Base-by-base conservation (phyloP, 257 asterid genomes). In the Rehmannia glutinosa region DNA sequence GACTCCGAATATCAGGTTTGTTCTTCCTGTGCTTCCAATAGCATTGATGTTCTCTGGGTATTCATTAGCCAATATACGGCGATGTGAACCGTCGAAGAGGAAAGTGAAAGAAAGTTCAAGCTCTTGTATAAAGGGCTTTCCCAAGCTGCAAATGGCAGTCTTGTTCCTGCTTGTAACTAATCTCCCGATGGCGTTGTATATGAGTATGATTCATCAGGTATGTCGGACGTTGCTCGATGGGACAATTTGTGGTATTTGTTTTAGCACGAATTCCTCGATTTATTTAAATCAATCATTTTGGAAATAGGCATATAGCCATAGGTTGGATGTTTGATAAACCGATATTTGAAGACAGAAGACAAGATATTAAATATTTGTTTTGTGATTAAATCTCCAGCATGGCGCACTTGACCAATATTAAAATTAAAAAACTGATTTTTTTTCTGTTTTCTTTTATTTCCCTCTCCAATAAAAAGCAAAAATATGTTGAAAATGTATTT, bases 151-250 rank as follows among this genome's bases (percentile, higher is more conserved):
- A 56, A 21, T 81, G 66, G 82, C 86, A 9, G 66, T 86, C 25
- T 12, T 76, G 25, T 84, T 94, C 78, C 81, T 94, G 58, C 83
- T 89, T 9, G 69, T 76, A 10, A 94, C 96, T 73, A 94, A 94
- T 81, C 51, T 94, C 46, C 99, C 97, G 16, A 85, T 91, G 98
- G 96, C 98, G 4, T 74, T 94, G 30, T 94, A 91, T 65, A 94
- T 88, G 98, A 88, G 95, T 68, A 67, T 81, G 90, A 82, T 88
- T 78, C 99, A 94, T 84, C 99, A 91, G 99, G 99, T 88, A 83
- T 41, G n/a, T n/a, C 15, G 21, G n/a, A 12, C 12, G 30, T 15
- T 45, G 27, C 43, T 42, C 47, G 24, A 60, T 68, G 45, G 33
- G 24, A 33, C n/a, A 36, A n/a, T 16, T 73, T 20, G 1, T 39